Evolutionary conservation across 176 grass and related monocot genomes (phyloP).

Genomic region (Triticum aestivum): IWGSC_CS_RefSeq_v2.1 NC_057802.1:578078506-578079005

Average conservation of each 20-base stretch:
- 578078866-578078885: not conserved
- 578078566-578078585: slow-evolving; percentile 56
- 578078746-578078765: not conserved
- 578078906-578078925: not conserved
- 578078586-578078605: slow-evolving; percentile 76
- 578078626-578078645: slow-evolving; percentile 21
- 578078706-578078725: not conserved
- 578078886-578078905: not conserved
- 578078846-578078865: not conserved
- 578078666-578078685: slow-evolving; percentile 39
- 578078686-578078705: not conserved
- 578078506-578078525: slow-evolving; percentile 65
- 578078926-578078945: not conserved
- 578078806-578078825: not conserved
- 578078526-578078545: slow-evolving; percentile 62
- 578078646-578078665: slow-evolving; percentile 68
- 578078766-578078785: not conserved
- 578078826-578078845: not conserved
- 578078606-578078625: slow-evolving; percentile 36
- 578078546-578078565: slow-evolving; percentile 16
- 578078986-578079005: not conserved
- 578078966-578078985: slow-evolving; percentile 16
- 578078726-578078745: slow-evolving; percentile 3
- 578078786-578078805: slow-evolving; percentile 3
- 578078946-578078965: not conserved